Percentiles rank a stretch among this genome's conserved stretches.
phyloP scores from a whole-genome alignment of 164 flowering plant genomes.

The Vitis riparia region DNA sequence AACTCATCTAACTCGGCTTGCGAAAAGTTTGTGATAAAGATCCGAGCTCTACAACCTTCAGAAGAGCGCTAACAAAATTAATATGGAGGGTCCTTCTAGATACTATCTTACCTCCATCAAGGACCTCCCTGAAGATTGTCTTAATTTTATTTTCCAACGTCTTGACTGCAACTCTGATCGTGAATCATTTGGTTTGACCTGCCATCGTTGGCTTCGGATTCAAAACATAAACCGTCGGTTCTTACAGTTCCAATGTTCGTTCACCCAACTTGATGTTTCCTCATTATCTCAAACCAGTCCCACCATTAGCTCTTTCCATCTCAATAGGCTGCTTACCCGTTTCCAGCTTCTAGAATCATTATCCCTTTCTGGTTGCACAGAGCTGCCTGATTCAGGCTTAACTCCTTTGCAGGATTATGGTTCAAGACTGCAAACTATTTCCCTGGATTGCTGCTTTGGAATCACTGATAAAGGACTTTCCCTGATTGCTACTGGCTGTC shows the following conservation, averaged over 20 bases:
- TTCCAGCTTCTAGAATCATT: slow-evolving; percentile 48
- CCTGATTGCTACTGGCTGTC: slow-evolving; percentile 46
- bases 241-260: slow-evolving; percentile 55
- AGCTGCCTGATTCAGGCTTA: slow-evolving; percentile 53
- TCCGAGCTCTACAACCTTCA: slow-evolving; percentile 58
- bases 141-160: slow-evolving; percentile 38
- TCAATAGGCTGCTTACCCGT: slow-evolving; percentile 49
- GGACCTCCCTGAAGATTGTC: slow-evolving; percentile 70
- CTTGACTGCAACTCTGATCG: slow-evolving; percentile 43
- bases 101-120: slow-evolving; percentile 32
- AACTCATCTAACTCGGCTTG: slow-evolving; percentile 35
- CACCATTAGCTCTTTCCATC: slow-evolving; percentile 30
- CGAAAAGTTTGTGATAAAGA: slow-evolving; percentile 47
- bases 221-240: slow-evolving; percentile 53
- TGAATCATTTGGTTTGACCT: slow-evolving; percentile 76
- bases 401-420: slow-evolving; percentile 36
- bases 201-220: slow-evolving; percentile 63
- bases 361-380: slow-evolving; percentile 64
- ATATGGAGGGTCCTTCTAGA: slow-evolving; percentile 15
- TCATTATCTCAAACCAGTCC: slow-evolving; percentile 21
- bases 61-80: slow-evolving; percentile 20
- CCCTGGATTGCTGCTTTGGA: slow-evolving; percentile 58
- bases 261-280: slow-evolving; percentile 16
- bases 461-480: slow-evolving; percentile 59
- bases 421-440: slow-evolving; percentile 39